These are phyloP conservation scores for Kodamaea kaohsiungensis DNA, from an alignment of 805 yeast species.

Conservation along the genomic window DNA sequence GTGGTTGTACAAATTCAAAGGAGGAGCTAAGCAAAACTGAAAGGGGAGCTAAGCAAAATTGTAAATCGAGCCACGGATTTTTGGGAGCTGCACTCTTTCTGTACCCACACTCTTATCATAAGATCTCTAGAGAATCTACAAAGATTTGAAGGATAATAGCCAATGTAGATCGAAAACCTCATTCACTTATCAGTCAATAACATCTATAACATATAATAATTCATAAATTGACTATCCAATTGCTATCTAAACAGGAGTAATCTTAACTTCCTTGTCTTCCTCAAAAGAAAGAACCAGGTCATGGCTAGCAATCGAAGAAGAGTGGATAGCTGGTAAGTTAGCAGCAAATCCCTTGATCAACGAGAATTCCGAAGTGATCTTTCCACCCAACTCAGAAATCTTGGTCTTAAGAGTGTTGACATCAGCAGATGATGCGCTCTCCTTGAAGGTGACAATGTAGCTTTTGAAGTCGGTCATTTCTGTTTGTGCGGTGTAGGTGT, in stretches of 20 bases:
- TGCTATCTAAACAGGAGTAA: slow-evolving; percentile 21
- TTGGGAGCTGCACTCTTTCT: too few relatives aligned
- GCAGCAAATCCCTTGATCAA: slow-evolving; percentile 69
- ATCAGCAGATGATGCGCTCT: slow-evolving; percentile 42
- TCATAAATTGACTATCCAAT: neutral
- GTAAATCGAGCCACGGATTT: too few relatives aligned
- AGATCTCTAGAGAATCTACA: too few relatives aligned
- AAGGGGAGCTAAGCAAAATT: too few relatives aligned
- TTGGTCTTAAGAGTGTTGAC: slow-evolving; percentile 46
- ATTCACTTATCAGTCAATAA: neutral
- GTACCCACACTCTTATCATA: too few relatives aligned
- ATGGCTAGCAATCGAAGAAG: slow-evolving; percentile 46
- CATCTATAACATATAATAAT: neutral
- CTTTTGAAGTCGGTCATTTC: slow-evolving; percentile 33
- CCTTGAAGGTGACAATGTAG: slow-evolving; percentile 49
- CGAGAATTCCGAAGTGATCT: slow-evolving; percentile 58
- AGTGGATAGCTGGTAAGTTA: slow-evolving; percentile 57
- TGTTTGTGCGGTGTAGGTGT: neutral
- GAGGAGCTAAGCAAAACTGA: too few relatives aligned
- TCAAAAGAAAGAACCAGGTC: slow-evolving; percentile 60
- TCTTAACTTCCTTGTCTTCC: slow-evolving; percentile 66
- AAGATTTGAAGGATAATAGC: too few relatives aligned
- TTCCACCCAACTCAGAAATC: slow-evolving; percentile 56
- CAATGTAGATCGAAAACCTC: too few relatives aligned
- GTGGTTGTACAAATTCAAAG: too few relatives aligned